A percentile compares a stretch with the other conserved stretches of the same genome.
Evolutionary conservation across 257 asterid species (phyloP).

Genomic region (Solanum medicagineum): DNA sequence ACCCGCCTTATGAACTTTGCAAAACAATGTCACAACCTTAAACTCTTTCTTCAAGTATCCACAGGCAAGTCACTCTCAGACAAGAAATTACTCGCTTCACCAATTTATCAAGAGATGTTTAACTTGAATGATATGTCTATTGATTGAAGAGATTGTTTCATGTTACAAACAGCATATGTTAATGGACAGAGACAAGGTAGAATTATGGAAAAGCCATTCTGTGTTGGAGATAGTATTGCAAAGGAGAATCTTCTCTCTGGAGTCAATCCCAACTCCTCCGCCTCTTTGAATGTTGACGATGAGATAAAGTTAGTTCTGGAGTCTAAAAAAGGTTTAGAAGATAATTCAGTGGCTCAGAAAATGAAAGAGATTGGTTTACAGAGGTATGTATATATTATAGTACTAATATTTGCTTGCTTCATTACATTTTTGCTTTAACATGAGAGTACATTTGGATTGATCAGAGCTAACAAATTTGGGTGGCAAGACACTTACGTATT

Average conservation of each 20-base stretch:
- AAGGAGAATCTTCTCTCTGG: conserved; percentile 27
- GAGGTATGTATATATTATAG: conserved; percentile 55
- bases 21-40: conserved; percentile 54
- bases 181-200: conserved; percentile 87
- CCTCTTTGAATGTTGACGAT: conserved; percentile 59
- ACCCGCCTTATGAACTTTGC: conserved; percentile 65
- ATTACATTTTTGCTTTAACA: not conserved
- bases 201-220: conserved; percentile 71
- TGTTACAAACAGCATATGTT: conserved; percentile 62
- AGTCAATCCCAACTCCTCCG: conserved; percentile 16
- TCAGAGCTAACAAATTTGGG: conserved; percentile 91
- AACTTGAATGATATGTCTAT: not conserved
- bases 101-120: not conserved
- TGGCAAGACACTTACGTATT: conserved; percentile 98
- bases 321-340: conserved; percentile 37
- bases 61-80: conserved; percentile 47
- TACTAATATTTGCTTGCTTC: not conserved
- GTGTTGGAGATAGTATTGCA: conserved; percentile 57
- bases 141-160: not conserved
- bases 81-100: not conserved
- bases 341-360: conserved; percentile 29
- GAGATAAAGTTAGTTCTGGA: conserved; percentile 62
- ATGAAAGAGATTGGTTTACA: conserved; percentile 74
- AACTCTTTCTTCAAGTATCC: conserved; percentile 77
- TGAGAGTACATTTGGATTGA: not conserved